A percentile compares a stretch with the other conserved stretches of the same genome.
These are phyloP conservation scores for Sclerotinia borealis DNA, from an alignment of 2,329 filamentous ascomycete genomes.

Conservation along the genomic window DNA sequence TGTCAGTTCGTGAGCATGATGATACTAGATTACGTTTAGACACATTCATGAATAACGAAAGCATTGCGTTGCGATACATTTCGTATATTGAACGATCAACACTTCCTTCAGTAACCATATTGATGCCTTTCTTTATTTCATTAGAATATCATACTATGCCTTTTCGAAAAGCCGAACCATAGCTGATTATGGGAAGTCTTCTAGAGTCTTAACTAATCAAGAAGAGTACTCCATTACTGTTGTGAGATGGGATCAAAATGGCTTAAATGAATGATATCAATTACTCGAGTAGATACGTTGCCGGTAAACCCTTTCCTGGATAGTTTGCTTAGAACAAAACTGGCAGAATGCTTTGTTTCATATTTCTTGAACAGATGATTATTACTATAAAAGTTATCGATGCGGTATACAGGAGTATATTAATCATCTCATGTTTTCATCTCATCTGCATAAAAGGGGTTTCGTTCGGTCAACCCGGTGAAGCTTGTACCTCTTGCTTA, in stretches of 20 bases:
- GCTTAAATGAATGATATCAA: not conserved
- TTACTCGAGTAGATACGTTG: not conserved
- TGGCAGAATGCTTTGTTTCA: not conserved
- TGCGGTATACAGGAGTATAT: not conserved
- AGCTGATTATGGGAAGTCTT: not conserved
- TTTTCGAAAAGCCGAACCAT: not conserved
- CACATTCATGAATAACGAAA: not conserved
- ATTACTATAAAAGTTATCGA: not conserved
- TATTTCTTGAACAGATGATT: not conserved
- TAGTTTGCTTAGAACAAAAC: not conserved
- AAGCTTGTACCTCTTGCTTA: not conserved
- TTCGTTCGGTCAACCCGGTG: not conserved
- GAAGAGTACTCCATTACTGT: not conserved
- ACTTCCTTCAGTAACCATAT: not conserved
- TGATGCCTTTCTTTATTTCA: not conserved
- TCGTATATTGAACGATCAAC: not conserved
- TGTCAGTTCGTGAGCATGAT: not conserved
- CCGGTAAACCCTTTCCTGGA: not conserved
- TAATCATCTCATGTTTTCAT: not conserved
- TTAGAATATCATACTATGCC: not conserved
- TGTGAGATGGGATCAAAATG: not conserved
- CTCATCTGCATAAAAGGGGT: conserved; percentile 7
- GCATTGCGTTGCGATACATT: not conserved
- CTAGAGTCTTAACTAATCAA: not conserved
- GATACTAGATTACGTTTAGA: not conserved